Percentiles rank a stretch among this genome's conserved stretches.
Conservation (phyloP, 1,139 yeast species). For the Taphrina confusa region DNA sequence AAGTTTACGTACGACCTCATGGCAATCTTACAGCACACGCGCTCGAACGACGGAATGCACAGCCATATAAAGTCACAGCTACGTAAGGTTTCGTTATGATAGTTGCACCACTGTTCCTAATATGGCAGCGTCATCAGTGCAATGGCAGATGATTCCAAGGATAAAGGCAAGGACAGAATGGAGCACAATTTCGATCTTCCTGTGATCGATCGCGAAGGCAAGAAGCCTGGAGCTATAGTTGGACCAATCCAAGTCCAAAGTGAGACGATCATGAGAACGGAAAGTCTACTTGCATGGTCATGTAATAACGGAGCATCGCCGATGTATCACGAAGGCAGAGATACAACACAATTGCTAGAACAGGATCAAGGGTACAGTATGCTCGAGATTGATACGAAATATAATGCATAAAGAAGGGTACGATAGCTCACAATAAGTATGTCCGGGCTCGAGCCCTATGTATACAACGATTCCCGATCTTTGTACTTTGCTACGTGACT, state of each 20-base stretch:
- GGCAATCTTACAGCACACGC: no score
- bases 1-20: no score
- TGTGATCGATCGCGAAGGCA: slow-evolving; percentile 1
- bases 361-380: no score
- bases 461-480: no score
- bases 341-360: neutral
- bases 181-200: neutral
- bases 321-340: neutral
- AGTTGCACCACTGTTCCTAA: no score
- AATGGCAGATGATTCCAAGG: neutral
- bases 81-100: no score
- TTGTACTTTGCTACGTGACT: no score
- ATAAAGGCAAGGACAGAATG: neutral
- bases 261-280: slow-evolving; percentile 13
- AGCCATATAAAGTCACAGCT: slow-evolving; percentile 5
- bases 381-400: no score
- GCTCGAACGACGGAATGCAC: neutral
- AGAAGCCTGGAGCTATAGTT: neutral
- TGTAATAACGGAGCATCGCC: neutral
- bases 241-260: neutral
- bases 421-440: no score
- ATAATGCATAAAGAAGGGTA: no score
- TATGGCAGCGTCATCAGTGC: neutral
- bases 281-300: neutral
- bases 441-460: no score